These are phyloP conservation scores for Triticum urartu DNA, from an alignment of 176 grass and related monocot species.

Conservation along the genomic window DNA sequence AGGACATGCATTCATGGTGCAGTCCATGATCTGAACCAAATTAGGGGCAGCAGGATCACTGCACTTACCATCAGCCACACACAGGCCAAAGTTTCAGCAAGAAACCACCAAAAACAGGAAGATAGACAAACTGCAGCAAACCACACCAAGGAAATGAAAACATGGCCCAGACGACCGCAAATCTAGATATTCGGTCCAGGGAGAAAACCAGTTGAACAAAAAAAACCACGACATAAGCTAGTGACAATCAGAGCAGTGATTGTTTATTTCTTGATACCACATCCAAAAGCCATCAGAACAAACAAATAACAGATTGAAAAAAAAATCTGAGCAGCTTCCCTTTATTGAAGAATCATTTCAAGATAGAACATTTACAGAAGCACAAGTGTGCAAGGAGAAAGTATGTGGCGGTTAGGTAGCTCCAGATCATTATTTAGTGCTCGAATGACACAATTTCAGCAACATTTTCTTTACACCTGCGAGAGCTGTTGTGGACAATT, in stretches of 20 bases:
- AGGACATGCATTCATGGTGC: background rate
- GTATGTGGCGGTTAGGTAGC: background rate
- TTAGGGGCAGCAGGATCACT: background rate
- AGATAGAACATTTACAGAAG: conserved; percentile 22
- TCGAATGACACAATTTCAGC: background rate
- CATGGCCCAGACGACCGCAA: background rate
- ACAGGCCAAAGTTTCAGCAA: background rate
- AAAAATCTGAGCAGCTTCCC: background rate
- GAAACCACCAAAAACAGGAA: background rate
- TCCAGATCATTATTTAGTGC: background rate
- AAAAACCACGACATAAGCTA: background rate
- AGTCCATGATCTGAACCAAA: background rate
- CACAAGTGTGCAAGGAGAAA: background rate
- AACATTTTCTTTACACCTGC: no score
- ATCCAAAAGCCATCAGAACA: background rate
- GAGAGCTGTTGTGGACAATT: no score
- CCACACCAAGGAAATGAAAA: background rate
- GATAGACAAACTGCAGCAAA: background rate
- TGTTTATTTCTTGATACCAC: background rate
- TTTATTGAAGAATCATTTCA: conserved; percentile 2
- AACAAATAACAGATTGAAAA: background rate
- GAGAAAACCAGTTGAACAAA: no score
- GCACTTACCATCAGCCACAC: background rate
- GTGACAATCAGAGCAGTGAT: no score
- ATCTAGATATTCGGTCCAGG: background rate